Conservation (phyloP, 2,329 filamentous ascomycete genomes). For the Lomentospora prolificans region DNA sequence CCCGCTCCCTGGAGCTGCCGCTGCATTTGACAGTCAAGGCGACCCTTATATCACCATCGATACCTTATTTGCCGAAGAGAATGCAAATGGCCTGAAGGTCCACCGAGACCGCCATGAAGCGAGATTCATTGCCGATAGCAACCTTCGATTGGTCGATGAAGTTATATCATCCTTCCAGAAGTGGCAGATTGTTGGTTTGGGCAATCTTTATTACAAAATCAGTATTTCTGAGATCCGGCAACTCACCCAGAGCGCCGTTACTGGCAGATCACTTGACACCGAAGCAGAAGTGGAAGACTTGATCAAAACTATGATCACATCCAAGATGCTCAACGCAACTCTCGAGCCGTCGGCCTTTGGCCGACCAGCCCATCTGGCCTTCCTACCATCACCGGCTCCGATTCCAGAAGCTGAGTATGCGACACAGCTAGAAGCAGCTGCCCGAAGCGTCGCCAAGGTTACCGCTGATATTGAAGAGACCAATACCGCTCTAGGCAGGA, state of each 20-base stretch:
- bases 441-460: conserved; percentile 33
- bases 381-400: conserved; percentile 30
- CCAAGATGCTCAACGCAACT: conserved; percentile 41
- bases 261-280: conserved; percentile 30
- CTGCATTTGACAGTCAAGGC: conserved; percentile 27
- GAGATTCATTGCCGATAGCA: conserved; percentile 63
- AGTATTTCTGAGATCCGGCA: conserved; percentile 42
- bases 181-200: conserved; percentile 65
- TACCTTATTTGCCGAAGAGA: conserved; percentile 12
- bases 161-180: conserved; percentile 63
- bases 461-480: conserved; percentile 38
- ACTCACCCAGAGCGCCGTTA: conserved; percentile 44
- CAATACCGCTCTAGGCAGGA: conserved; percentile 43
- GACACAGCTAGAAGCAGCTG: conserved; percentile 30
- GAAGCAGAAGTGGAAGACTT: conserved; percentile 35
- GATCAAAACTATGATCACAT: conserved; percentile 44
- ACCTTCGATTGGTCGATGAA: conserved; percentile 58
- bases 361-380: conserved; percentile 38
- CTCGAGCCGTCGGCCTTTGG: conserved; percentile 35
- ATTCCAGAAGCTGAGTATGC: conserved; percentile 43
- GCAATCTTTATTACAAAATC: conserved; percentile 57
- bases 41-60: conserved; percentile 61
- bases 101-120: conserved; percentile 49
- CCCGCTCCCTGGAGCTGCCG: not conserved
- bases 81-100: conserved; percentile 47